Evolutionary conservation across 2,329 filamentous ascomycete genomes (phyloP), one percentile per base, ranked within the genome.

Genomic region (Waltergamsia citrina): DNA sequence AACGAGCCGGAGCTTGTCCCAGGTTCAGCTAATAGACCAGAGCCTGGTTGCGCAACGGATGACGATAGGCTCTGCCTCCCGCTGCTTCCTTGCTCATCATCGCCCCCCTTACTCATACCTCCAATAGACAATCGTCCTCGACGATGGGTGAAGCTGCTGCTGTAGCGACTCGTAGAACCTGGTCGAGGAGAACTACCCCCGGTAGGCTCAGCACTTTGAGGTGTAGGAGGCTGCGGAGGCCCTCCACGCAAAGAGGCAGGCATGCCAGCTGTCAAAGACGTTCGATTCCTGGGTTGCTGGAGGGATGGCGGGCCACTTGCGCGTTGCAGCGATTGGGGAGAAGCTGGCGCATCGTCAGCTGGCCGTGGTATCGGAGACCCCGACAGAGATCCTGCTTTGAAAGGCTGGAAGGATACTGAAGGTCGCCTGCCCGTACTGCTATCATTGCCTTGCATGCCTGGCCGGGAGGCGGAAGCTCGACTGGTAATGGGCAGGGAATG

Each of bases 331-430:
- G 72, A 75, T 29, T 67, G 63, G 3, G 74, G 70, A 4, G 76
- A 80, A 21, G 67, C 62, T 11, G 74, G 69, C 2, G 64, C 51
- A 32, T 74, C 72, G 11, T 74, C 71, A 3, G 57, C 51, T 6
- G 63, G 52, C 20, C 69, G 62, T 19, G 62, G 62, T n/a, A 68
- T 53, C 0, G 88, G 90, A 5, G 88, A 95, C 4, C 84, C 86
- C 3, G 88, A 94, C n/a, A 96, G 66, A 2, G 90, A 93, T 9
- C 90, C 90, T 11, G 88, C 85, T 58, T 98, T 98, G 65, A 98
- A 98, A 0, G 90, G 88, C 46, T 93, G 85, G 48, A 95, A 94
- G 1, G 85, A 93, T 16, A 94, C 75, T 0, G 86, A 95, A 6
- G 84, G 80, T 34, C 86, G 76, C 46, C 87, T 74, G 34, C 69